Evolutionary conservation across 345 rosid genomes (phyloP).

Genomic region (Mangifera indica): DNA sequence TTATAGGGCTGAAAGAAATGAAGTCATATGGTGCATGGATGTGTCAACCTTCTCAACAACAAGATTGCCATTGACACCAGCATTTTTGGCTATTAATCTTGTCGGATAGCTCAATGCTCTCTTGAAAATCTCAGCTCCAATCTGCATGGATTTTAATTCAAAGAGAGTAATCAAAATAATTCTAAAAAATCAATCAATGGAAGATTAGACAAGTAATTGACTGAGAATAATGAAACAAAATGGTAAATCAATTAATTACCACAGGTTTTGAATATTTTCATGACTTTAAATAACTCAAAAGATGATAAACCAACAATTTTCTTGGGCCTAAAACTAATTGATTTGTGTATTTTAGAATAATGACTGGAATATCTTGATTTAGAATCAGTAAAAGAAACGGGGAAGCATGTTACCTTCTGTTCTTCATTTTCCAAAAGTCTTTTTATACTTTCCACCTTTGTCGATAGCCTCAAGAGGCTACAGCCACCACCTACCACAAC

Average conservation of each 20-base stretch:
- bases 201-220: conserved; percentile 5
- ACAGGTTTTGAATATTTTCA: not conserved
- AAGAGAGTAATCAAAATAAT: not conserved
- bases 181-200: not conserved
- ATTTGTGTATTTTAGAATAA: not conserved
- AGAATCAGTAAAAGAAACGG: not conserved
- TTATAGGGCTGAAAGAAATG: not conserved
- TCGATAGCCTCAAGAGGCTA: conserved; percentile 69
- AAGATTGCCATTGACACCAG: conserved; percentile 73
- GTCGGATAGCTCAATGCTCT: conserved; percentile 80
- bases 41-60: conserved; percentile 67
- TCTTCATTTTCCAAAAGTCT: conserved; percentile 66
- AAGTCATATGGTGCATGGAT: conserved; percentile 1
- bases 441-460: conserved; percentile 68
- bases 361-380: not conserved
- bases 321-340: not conserved
- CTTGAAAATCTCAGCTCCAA: conserved; percentile 89
- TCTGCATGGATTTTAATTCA: conserved; percentile 37
- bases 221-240: not conserved
- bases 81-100: conserved; percentile 79
- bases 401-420: conserved; percentile 53
- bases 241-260: not conserved
- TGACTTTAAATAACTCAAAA: not conserved
- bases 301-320: not conserved
- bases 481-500: conserved; percentile 94